Conservation (phyloP, 169 alveolate species). For the Plasmodium chabaudi region DNA sequence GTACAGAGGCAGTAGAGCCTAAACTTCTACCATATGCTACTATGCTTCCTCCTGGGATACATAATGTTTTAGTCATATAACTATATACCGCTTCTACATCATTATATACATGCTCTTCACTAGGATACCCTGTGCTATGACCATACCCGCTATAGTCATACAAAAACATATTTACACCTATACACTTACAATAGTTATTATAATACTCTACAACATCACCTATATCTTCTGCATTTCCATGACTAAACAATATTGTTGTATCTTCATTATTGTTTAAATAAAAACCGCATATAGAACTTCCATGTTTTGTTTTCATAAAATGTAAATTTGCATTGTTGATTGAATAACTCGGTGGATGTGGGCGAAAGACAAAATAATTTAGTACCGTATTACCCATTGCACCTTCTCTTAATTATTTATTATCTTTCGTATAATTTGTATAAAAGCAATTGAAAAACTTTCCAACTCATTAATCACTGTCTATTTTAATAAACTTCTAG, state of each 20-base stretch:
- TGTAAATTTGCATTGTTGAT: slow-evolving; percentile 79
- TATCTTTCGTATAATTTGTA: too few relatives aligned
- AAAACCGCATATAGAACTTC: slow-evolving; percentile 81
- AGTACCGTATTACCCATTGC: slow-evolving; percentile 83
- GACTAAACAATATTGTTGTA: slow-evolving; percentile 89
- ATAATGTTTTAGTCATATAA: slow-evolving; percentile 76
- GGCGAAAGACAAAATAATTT: slow-evolving; percentile 80
- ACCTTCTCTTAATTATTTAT: not conserved
- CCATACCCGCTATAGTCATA: slow-evolving; percentile 92
- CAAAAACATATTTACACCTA: slow-evolving; percentile 85
- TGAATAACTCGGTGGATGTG: slow-evolving; percentile 82
- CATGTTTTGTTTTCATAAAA: slow-evolving; percentile 82
- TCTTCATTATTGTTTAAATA: slow-evolving; percentile 82
- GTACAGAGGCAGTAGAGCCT: slow-evolving; percentile 93
- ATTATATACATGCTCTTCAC: slow-evolving; percentile 87
- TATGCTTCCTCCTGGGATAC: slow-evolving; percentile 83
- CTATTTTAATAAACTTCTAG: too few relatives aligned
- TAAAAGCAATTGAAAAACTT: too few relatives aligned
- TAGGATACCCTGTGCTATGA: slow-evolving; percentile 85
- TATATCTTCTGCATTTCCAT: slow-evolving; percentile 93
- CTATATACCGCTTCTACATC: slow-evolving; percentile 91
- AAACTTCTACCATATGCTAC: slow-evolving; percentile 93
- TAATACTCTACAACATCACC: slow-evolving; percentile 83
- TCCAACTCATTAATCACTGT: too few relatives aligned
- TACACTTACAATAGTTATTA: slow-evolving; percentile 71